Conservation (phyloP, 768 basidiomycete genomes). For the Galerina sulciceps region DNA sequence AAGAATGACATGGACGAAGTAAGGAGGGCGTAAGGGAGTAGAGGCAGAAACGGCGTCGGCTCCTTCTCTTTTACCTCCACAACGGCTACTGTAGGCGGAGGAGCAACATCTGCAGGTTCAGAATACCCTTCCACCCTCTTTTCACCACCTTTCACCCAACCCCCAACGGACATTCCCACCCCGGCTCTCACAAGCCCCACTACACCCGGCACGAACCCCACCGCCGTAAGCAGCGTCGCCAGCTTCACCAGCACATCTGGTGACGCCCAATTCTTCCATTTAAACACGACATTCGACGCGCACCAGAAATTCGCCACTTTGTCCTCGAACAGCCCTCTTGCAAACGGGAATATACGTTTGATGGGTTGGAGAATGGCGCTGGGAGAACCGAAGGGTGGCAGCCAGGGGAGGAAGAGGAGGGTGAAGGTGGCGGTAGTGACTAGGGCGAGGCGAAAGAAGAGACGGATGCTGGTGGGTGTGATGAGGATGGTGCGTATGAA, state of each 20-base stretch:
- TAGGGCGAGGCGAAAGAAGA: slow-evolving; percentile 70
- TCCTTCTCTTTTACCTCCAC: slow-evolving; percentile 16
- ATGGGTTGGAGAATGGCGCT: slow-evolving; percentile 64
- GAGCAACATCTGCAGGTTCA: background rate
- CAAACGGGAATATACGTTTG: slow-evolving; percentile 88
- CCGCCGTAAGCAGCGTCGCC: slow-evolving; percentile 66
- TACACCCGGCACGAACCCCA: slow-evolving; percentile 73
- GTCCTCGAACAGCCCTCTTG: slow-evolving; percentile 90
- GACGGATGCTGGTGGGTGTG: slow-evolving; percentile 33
- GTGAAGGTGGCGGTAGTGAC: slow-evolving; percentile 67
- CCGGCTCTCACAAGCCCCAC: slow-evolving; percentile 42
- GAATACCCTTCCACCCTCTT: slow-evolving; percentile 2
- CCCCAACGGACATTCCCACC: slow-evolving; percentile 23
- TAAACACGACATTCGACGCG: slow-evolving; percentile 85
- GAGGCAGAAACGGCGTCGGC: slow-evolving; percentile 56
- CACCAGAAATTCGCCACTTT: slow-evolving; percentile 99
- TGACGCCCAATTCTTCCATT: slow-evolving; percentile 71
- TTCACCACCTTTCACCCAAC: slow-evolving; percentile 3
- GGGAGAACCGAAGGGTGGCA: slow-evolving; percentile 64
- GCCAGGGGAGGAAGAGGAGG: slow-evolving; percentile 79
- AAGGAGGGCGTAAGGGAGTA: slow-evolving; percentile 83
- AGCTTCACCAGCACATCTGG: slow-evolving; percentile 59
- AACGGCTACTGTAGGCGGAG: background rate
- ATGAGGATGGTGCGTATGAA: background rate
- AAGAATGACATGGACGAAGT: slow-evolving; percentile 91